Conservation (phyloP, 2,329 filamentous ascomycete species). For the Sclerotinia subarctica region DNA sequence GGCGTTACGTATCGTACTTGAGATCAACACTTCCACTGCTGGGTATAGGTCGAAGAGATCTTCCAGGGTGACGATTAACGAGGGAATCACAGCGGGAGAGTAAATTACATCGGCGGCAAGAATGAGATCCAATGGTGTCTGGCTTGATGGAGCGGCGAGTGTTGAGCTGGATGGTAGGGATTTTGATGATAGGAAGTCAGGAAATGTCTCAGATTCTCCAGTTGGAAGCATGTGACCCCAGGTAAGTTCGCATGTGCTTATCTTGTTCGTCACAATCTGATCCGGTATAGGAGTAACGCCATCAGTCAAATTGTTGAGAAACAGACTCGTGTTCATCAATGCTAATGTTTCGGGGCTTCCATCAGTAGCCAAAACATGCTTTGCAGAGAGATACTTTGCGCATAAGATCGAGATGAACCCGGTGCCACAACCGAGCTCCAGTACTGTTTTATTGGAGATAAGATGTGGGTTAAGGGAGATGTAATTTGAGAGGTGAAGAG, state of each 20-base stretch:
- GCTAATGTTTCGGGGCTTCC: slow-evolving; percentile 71
- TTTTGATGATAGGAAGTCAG: slow-evolving; percentile 14
- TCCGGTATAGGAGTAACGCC: neutral
- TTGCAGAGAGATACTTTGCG: slow-evolving; percentile 60
- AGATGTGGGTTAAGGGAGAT: slow-evolving; percentile 45
- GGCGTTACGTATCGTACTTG: slow-evolving; percentile 67
- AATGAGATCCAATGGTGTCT: slow-evolving; percentile 56
- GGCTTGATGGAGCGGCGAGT: slow-evolving; percentile 30
- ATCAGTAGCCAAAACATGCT: slow-evolving; percentile 66
- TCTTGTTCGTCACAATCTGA: slow-evolving; percentile 41
- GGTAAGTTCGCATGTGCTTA: slow-evolving; percentile 54
- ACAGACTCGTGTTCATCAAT: slow-evolving; percentile 63
- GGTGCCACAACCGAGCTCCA: slow-evolving; percentile 75
- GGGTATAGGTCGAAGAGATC: slow-evolving; percentile 59
- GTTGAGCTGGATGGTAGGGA: neutral
- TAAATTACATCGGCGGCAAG: slow-evolving; percentile 79
- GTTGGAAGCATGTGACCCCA: slow-evolving; percentile 42
- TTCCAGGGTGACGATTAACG: slow-evolving; percentile 61
- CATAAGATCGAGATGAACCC: slow-evolving; percentile 73
- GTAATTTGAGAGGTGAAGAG: slow-evolving; percentile 68
- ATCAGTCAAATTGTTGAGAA: slow-evolving; percentile 57
- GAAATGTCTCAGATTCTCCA: slow-evolving; percentile 39
- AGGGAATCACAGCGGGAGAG: slow-evolving; percentile 60
- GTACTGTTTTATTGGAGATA: slow-evolving; percentile 54
- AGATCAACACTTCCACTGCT: slow-evolving; percentile 58